Evolutionary conservation across 768 basidiomycete genomes (phyloP).

Genomic region (Lactarius indigo): DNA sequence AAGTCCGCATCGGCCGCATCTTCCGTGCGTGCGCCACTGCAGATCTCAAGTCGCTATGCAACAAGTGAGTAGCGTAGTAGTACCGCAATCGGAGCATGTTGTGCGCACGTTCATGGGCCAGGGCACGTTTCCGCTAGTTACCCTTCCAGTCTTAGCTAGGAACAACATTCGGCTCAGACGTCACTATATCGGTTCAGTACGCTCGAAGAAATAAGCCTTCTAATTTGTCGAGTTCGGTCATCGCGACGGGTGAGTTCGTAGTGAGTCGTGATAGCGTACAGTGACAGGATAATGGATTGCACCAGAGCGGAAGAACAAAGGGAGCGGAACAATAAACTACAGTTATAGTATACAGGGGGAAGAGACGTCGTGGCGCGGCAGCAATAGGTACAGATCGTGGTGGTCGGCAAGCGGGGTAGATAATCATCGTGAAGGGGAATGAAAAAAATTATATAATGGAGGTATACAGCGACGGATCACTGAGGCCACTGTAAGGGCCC

Average conservation of each 20-base stretch:
- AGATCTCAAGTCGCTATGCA: neutral
- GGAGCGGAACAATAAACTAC: neutral
- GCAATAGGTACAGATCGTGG: neutral
- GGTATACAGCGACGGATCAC: neutral
- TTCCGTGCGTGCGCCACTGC: neutral
- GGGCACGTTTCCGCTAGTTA: neutral
- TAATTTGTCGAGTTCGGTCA: neutral
- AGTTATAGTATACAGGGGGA: neutral
- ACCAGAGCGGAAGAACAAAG: neutral
- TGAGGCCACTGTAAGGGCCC: neutral
- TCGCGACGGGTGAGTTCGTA: neutral
- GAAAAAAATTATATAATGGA: neutral
- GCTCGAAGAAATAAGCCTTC: neutral
- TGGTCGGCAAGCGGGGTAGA: neutral
- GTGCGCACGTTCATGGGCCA: neutral
- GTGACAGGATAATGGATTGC: neutral
- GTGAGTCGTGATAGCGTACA: neutral
- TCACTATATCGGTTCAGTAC: neutral
- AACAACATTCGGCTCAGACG: neutral
- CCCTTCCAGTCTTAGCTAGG: neutral
- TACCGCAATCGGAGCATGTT: neutral
- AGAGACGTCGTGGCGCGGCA: neutral
- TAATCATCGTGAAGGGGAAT: neutral
- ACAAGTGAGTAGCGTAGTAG: neutral
- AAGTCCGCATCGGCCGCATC: neutral